These are phyloP conservation scores for Trichophyton simii DNA, from an alignment of 2,329 filamentous ascomycete genomes.

Conservation along the genomic window DNA sequence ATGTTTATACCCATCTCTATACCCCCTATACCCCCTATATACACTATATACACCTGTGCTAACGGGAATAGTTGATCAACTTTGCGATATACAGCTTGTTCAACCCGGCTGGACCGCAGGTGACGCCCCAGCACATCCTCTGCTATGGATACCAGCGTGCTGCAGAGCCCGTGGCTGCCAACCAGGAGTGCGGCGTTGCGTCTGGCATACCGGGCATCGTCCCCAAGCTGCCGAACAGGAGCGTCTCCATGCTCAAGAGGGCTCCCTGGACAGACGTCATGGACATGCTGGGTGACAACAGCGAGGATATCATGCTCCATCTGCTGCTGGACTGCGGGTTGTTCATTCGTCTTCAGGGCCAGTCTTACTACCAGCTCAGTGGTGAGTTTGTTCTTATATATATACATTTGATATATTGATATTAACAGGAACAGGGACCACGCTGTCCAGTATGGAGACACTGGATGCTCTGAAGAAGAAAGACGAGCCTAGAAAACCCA, in stretches of 20 bases:
- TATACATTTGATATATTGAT: neutral
- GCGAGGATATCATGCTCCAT: slow-evolving; percentile 64
- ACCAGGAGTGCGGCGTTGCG: slow-evolving; percentile 22
- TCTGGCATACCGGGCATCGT: slow-evolving; percentile 54
- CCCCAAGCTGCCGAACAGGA: slow-evolving; percentile 53
- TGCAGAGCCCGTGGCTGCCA: slow-evolving; percentile 19
- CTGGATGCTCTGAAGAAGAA: slow-evolving; percentile 1
- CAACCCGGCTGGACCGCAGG: slow-evolving; percentile 45
- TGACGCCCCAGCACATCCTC: slow-evolving; percentile 51
- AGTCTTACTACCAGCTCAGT: slow-evolving; percentile 66
- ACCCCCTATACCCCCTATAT: too few species aligned
- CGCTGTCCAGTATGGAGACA: slow-evolving; percentile 6
- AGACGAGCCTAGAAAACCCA: slow-evolving; percentile 20
- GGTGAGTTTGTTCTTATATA: slow-evolving; percentile 39
- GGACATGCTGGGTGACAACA: slow-evolving; percentile 58
- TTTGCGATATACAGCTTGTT: slow-evolving; percentile 70
- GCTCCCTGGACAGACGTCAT: slow-evolving; percentile 65
- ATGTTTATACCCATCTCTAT: neutral
- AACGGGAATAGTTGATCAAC: slow-evolving; percentile 29
- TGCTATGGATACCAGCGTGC: slow-evolving; percentile 66
- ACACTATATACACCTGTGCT: too few species aligned
- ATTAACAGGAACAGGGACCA: neutral
- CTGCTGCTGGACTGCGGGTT: slow-evolving; percentile 66
- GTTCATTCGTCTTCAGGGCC: slow-evolving; percentile 52
- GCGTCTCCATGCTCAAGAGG: slow-evolving; percentile 55